Evolutionary conservation across 1,139 yeast genomes (phyloP), one percentile per base, ranked within the genome.

Genomic region (Geotrichum aggregatum): DNA sequence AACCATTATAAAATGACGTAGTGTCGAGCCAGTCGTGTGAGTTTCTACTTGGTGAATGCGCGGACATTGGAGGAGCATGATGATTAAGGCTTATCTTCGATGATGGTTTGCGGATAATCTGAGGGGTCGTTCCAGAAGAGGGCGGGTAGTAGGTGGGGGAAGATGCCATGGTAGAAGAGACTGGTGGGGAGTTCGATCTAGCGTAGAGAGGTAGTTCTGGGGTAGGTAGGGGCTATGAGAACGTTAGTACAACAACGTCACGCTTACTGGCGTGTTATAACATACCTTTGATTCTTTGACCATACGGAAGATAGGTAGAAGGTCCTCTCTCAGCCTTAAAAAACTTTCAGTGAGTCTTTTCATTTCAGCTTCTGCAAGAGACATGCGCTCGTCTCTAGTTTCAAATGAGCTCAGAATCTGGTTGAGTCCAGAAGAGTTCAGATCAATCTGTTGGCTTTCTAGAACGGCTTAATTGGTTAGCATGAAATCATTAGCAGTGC

Each of bases 221-320:
- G 13, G 71, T 71, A 3, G 76, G 76, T 47, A 73, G 61, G 10
- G 76, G 76, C 44, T 40, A 31, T 5, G 8, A 24, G n/a, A 26
- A 30, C 24, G 33, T 45, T 19, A 26, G 38, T n/a, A 38, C 5
- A 14, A 34, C 13, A 7, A 4, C 14, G 18, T 13, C n/a, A n/a
- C 18, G 14, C 13, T 18, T 34, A 10, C 6, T 22, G 19, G 41
- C n/a, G 21, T 21, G 21, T 5, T 33, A 8, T 5, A 7, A 30
- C 50, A 18, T 39, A 47, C 50, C 56, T 69, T 71, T 44, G 67
- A 59, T 49, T 73, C 76, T 57, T 73, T 73, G 54, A 62, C 70
- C 49, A 66, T 57, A 36, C 72, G 64, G 57, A 71, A 69, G 10
- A 71, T 60, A 24, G 76, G 76, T 34, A 71, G 54, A 42, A 72